Base-by-base conservation (phyloP, 2,329 filamentous ascomycete genomes). In the Pyrenochaeta sp. region DNA sequence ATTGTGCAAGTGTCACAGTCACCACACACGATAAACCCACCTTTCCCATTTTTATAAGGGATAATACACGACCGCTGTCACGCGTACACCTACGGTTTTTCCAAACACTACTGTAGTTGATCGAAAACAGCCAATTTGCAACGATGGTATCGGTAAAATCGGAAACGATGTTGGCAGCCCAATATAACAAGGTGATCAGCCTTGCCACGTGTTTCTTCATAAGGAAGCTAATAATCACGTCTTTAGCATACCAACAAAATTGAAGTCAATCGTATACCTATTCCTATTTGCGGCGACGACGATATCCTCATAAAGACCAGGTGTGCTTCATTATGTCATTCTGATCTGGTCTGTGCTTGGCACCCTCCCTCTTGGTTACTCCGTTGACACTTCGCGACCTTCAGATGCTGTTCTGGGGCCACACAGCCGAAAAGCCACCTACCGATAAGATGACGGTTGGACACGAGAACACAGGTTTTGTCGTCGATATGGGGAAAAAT, bases 381-480 rank as follows among this genome's bases (percentile, higher is more conserved):
- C 22, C 42, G 26, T 48, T 35, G 32, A 11, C n/a, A 7, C 11
- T 20, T 21, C 4, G 9, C 18, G n/a, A n/a, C 27, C 9, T 21
- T 14, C 37, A 40, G 37, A 40, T 40, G 37, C 37, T 40, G 4
- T 40, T 40, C 27, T 40, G 37, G 37, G 37, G 18, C 14, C 37
- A 40, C 26, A 40, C 37, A 4, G 2, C 37, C 4, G 37, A 40
- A 14, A 31, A 40, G 18, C 37, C 37, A 2, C 13, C 13, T 4
- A 31, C 37, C n/a, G 37, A 40, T 10, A 40, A 44, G 2, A 35
- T 68, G 10, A 69, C 68, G 3, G 58, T 75, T 15, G 74, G 75
- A 7, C 75, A 77, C 51, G 76, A 78, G 57, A 74, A 72, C 17
- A 70, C 73, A 18, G 74, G 74, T 4, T 61, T 70, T 44, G 65